phyloP scores from a whole-genome alignment of 495 filamentous ascomycete species.

The Lophium mytilinum region DNA sequence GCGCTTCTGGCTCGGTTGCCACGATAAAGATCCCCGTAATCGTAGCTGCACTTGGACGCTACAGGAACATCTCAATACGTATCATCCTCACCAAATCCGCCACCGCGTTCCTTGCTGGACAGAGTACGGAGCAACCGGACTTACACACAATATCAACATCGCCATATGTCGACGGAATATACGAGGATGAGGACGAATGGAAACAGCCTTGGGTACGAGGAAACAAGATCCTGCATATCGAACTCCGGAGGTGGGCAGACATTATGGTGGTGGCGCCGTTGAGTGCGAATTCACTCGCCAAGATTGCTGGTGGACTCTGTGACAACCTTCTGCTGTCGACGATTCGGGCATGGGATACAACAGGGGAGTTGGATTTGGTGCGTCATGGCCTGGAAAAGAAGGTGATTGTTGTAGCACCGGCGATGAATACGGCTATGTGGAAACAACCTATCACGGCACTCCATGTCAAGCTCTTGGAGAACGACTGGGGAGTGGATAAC shows the following conservation, averaged over 20 bases:
- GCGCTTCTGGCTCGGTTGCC: slow-evolving; percentile 69
- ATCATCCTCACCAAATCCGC: slow-evolving; percentile 69
- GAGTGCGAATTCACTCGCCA: slow-evolving; percentile 73
- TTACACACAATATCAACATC: slow-evolving; percentile 43
- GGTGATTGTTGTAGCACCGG: slow-evolving; percentile 44
- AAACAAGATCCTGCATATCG: slow-evolving; percentile 72
- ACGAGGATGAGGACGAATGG: slow-evolving; percentile 78
- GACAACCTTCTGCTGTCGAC: slow-evolving; percentile 64
- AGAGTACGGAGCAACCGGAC: slow-evolving; percentile 60
- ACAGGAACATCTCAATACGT: slow-evolving; percentile 63
- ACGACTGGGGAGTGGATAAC: slow-evolving; percentile 58
- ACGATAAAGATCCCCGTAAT: slow-evolving; percentile 85
- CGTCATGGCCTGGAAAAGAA: neutral
- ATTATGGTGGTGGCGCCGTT: slow-evolving; percentile 72
- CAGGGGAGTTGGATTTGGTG: slow-evolving; percentile 47
- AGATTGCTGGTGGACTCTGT: slow-evolving; percentile 58
- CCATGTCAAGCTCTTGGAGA: slow-evolving; percentile 58
- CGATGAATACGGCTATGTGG: slow-evolving; percentile 93
- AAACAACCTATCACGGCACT: slow-evolving; percentile 67
- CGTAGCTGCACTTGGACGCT: slow-evolving; percentile 46
- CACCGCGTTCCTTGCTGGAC: slow-evolving; percentile 59
- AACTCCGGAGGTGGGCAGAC: slow-evolving; percentile 72
- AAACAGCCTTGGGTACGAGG: slow-evolving; percentile 60
- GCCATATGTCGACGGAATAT: slow-evolving; percentile 62
- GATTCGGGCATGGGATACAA: slow-evolving; percentile 83